Evolutionary conservation across 306 rosid genomes (phyloP), one percentile per base, ranked within the genome.

Genomic region (Prunus fruticosa): DNA sequence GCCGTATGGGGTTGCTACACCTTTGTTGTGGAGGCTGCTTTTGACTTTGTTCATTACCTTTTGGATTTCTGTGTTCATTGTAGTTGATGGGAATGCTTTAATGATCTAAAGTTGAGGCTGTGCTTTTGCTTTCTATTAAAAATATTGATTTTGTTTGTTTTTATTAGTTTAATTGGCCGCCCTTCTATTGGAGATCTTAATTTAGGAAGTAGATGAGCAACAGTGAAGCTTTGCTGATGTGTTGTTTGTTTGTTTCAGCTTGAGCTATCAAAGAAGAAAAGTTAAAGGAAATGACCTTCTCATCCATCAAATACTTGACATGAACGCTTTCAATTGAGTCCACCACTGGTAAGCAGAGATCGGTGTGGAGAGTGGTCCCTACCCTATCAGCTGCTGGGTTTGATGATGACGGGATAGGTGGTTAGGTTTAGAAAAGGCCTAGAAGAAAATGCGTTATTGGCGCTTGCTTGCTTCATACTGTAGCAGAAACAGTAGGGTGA

Each of bases 221-320:
- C 41, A 14, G 66, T 27, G 23, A 61, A 61, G 66, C 38, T 61
- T 61, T 61, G 43, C 41, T 61, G n/a, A 49, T 52, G 7, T 19
- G 64, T 52, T 32, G 47, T 30, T 19, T 30, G 49, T 53, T 52
- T 71, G 75, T 71, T 52, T 71, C 75, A 52, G 63, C 74, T 53
- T 30, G 64, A 53, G 61, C 75, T 13, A 32, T 16, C 12, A 11
- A 23, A 14, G 72, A 47, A 46, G 19, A 46, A 8, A 68, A 5
- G 23, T 23, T 16, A 14, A 8, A 23, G 6, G 41, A n/a, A 47
- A n/a, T 25, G 20, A 15, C 30, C 4, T 5, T n/a, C 4, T 47
- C 58, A 23, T 68, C 41, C 73, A 7, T 22, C 3, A 30, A 38
- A 22, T 38, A 19, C 27, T 32, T 28, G 62, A 50, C 6, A 20